These are phyloP conservation scores for Leishmania major DNA, from an alignment of 208 protist genomes.

Conservation along the genomic window DNA sequence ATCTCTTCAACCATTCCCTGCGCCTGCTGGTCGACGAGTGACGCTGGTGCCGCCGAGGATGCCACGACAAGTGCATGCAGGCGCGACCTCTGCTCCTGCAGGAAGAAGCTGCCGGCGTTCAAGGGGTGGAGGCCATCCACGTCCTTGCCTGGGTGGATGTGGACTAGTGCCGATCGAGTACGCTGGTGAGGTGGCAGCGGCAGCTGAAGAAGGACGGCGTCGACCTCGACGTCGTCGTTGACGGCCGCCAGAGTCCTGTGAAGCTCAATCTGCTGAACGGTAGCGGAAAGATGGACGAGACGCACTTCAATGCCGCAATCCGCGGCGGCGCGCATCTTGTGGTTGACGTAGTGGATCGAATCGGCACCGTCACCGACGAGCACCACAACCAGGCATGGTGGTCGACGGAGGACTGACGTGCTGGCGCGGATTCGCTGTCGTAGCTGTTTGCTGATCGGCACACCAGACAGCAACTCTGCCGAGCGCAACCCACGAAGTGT, in stretches of 20 bases:
- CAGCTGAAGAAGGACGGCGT: constrained; percentile 93
- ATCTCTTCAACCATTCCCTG: constrained; percentile 4
- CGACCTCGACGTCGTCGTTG: constrained; percentile 42
- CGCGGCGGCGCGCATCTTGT: constrained; percentile 51
- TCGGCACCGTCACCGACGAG: constrained; percentile 91
- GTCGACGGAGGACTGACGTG: constrained; percentile 30
- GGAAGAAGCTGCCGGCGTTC: constrained; percentile 87
- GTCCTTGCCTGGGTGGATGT: constrained; percentile 82
- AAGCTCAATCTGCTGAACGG: constrained; percentile 35
- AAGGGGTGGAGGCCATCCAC: constrained; percentile 94
- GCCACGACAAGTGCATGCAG: constrained; percentile 1
- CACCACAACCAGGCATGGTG: constrained; percentile 92
- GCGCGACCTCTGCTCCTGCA: constrained; percentile 62
- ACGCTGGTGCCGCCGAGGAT: background rate
- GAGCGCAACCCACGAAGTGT: constrained; percentile 2
- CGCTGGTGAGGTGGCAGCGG: constrained; percentile 92
- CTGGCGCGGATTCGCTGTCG: constrained; percentile 37
- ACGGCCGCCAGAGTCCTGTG: constrained; percentile 45
- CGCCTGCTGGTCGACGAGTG: background rate
- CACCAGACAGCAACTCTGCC: constrained; percentile 54
- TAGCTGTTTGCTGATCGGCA: constrained; percentile 45
- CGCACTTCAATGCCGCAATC: constrained; percentile 53
- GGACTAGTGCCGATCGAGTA: constrained; percentile 58
- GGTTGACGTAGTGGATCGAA: constrained; percentile 80
- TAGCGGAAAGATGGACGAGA: constrained; percentile 34